phyloP scores from a whole-genome alignment of 2,329 filamentous ascomycete species.

The Diatrype stigma region DNA sequence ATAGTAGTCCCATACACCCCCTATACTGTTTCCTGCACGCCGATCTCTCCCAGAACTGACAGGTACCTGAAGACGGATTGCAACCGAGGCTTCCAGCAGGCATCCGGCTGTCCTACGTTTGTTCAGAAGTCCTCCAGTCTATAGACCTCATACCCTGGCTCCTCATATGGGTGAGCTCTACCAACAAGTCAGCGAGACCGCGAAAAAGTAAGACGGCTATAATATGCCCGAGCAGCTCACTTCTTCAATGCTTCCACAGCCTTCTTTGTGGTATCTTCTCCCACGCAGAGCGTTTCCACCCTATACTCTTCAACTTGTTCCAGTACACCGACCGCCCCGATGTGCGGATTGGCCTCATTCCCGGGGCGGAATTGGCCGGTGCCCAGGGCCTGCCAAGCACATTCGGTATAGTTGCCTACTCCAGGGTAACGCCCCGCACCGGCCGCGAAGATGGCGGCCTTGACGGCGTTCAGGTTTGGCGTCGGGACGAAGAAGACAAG shows the following conservation, averaged over 20 bases:
- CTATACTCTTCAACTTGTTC: conserved; percentile 57
- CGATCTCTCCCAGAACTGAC: no score
- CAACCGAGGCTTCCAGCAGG: no score
- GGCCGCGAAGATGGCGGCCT: conserved; percentile 27
- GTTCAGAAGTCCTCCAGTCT: conserved; percentile 40
- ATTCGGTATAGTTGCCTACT: conserved; percentile 50
- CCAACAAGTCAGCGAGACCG: no score
- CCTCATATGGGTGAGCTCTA: conserved; percentile 50
- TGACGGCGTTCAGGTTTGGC: no score
- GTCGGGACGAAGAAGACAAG: no score
- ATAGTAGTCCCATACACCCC: no score
- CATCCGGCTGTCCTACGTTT: no score
- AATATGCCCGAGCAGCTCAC: conserved; percentile 35
- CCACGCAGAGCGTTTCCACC: conserved; percentile 60
- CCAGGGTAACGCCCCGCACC: conserved; percentile 52
- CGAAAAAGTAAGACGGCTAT: no score
- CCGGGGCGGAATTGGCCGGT: conserved; percentile 64
- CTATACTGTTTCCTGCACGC: no score
- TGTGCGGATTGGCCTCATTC: conserved; percentile 56
- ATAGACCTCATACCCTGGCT: conserved; percentile 44
- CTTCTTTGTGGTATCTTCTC: conserved; percentile 50
- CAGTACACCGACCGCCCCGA: conserved; percentile 53
- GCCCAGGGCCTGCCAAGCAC: conserved; percentile 48
- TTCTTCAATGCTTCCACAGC: conserved; percentile 62
- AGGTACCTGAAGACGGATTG: no score